A percentile compares a stretch with the other conserved stretches of the same genome.
phyloP scores from a whole-genome alignment of 345 rosid species.

The Acer negundo region DNA sequence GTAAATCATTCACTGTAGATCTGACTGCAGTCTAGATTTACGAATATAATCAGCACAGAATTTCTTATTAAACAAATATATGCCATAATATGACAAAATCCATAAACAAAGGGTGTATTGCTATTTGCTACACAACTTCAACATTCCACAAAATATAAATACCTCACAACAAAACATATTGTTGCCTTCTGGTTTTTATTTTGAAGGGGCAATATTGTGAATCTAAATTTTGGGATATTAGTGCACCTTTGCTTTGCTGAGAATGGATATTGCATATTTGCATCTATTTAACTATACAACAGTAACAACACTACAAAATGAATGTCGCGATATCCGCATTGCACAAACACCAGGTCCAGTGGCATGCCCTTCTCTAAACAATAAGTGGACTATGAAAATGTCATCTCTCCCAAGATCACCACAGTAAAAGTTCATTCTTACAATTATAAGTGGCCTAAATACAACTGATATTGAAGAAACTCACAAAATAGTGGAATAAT shows the following conservation, averaged over 20 bases:
- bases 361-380: neutral
- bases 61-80: neutral
- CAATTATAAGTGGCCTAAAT: neutral
- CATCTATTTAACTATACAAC: neutral
- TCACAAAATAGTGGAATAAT: neutral
- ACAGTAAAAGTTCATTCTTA: neutral
- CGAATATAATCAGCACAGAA: conserved; percentile 9
- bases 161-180: neutral
- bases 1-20: conserved; percentile 31
- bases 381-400: neutral
- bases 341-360: neutral
- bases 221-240: neutral
- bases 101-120: neutral
- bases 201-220: neutral
- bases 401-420: neutral
- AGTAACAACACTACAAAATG: neutral
- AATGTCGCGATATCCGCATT: neutral
- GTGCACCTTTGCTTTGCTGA: neutral
- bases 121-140: neutral
- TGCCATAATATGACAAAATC: neutral
- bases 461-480: neutral
- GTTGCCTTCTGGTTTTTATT: neutral
- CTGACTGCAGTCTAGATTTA: conserved; percentile 35
- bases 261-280: neutral
- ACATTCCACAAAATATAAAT: neutral